phyloP scores from a whole-genome alignment of 495 filamentous ascomycete genomes.

The Haplographium delicatum region DNA sequence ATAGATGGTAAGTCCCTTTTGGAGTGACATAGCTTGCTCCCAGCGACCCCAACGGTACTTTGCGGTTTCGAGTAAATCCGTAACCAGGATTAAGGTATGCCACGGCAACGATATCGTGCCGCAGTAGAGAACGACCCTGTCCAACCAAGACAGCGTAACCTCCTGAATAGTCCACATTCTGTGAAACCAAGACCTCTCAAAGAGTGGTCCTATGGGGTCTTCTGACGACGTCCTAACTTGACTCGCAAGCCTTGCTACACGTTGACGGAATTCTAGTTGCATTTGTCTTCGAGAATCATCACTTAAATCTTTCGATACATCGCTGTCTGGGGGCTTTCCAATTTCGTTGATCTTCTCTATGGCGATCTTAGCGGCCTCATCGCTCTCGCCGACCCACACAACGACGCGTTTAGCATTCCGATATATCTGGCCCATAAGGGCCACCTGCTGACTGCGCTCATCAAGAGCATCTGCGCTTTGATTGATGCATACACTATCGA shows the following conservation, averaged over 20 bases:
- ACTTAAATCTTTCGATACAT: background rate
- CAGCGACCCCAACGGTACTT: background rate
- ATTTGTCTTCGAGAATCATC: background rate
- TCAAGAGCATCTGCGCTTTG: constrained; percentile 9
- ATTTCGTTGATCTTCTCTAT: background rate
- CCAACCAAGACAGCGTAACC: background rate
- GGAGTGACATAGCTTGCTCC: background rate
- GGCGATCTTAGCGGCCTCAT: background rate
- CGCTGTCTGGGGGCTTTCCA: background rate
- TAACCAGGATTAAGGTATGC: background rate
- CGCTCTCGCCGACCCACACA: constrained; percentile 16
- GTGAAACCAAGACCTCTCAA: constrained; percentile 13
- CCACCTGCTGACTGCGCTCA: constrained; percentile 17
- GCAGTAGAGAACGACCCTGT: background rate
- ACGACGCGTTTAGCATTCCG: constrained; percentile 10
- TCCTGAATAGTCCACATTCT: constrained; percentile 17
- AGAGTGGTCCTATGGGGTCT: background rate
- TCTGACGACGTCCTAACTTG: background rate
- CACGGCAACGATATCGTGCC: background rate
- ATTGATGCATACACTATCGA: constrained; percentile 22
- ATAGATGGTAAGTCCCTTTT: too few species aligned
- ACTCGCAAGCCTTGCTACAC: too few species aligned
- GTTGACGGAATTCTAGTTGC: background rate
- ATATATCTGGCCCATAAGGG: constrained; percentile 19
- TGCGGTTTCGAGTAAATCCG: background rate